Evolutionary conservation across 2,329 filamentous ascomycete genomes (phyloP).

Genomic region (Monilinia fructigena): DNA sequence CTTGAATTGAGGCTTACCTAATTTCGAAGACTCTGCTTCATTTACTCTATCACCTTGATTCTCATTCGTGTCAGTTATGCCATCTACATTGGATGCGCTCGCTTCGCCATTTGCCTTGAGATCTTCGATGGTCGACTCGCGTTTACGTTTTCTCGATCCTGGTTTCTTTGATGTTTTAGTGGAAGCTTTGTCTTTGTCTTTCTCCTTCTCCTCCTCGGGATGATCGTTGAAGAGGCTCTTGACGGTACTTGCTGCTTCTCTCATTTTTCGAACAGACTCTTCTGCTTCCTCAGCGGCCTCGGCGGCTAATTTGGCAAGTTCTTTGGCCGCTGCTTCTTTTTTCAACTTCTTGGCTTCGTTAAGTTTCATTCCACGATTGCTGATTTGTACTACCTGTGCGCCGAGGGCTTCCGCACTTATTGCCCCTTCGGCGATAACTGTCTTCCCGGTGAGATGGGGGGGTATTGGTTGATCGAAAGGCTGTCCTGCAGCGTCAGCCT

Average conservation of each 20-base stretch:
- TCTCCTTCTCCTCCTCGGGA: constrained; percentile 25
- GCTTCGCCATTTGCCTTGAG: constrained; percentile 12
- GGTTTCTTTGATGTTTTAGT: constrained; percentile 32
- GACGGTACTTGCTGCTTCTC: constrained; percentile 48
- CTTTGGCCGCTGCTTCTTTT: constrained; percentile 70
- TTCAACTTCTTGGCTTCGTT: constrained; percentile 80
- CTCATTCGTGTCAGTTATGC: constrained; percentile 30
- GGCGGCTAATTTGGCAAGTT: constrained; percentile 58
- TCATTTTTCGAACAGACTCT: constrained; percentile 55
- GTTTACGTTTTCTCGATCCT: constrained; percentile 38
- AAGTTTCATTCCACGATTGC: constrained; percentile 73
- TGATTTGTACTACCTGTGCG: constrained; percentile 61
- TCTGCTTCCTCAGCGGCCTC: constrained; percentile 64
- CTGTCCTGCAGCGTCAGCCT: constrained; percentile 64
- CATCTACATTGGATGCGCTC: constrained; percentile 26
- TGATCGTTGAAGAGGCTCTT: constrained; percentile 42
- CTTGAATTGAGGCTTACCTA: constrained; percentile 47
- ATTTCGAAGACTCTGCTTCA: constrained; percentile 26
- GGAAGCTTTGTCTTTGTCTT: constrained; percentile 23
- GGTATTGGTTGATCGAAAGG: constrained; percentile 50
- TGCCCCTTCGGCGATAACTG: constrained; percentile 58
- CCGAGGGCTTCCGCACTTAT: constrained; percentile 53
- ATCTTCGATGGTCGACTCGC: constrained; percentile 32
- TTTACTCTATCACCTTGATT: constrained; percentile 22
- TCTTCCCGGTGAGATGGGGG: constrained; percentile 39